A percentile compares a stretch with the other conserved stretches of the same genome.
These are phyloP conservation scores for Botryosphaeria dothidea DNA, from an alignment of 2,329 filamentous ascomycete genomes.

Conservation along the genomic window DNA sequence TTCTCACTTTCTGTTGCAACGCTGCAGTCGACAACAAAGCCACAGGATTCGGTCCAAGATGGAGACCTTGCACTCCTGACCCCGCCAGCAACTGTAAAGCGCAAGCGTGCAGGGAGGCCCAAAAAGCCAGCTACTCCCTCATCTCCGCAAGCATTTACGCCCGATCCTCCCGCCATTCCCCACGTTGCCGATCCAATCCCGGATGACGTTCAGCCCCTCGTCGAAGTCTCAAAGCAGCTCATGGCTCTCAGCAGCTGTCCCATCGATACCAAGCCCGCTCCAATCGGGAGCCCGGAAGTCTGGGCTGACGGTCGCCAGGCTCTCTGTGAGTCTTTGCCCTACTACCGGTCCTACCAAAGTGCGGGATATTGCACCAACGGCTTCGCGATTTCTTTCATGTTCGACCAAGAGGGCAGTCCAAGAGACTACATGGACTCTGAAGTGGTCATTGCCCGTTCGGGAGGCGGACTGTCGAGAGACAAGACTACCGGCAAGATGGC, in stretches of 20 bases:
- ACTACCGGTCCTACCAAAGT: conserved; percentile 63
- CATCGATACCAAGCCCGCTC: conserved; percentile 27
- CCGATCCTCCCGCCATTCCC: too few species aligned
- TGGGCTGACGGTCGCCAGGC: conserved; percentile 62
- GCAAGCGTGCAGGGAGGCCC: background rate
- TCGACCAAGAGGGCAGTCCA: conserved; percentile 56
- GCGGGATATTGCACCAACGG: conserved; percentile 56
- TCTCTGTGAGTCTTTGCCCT: conserved; percentile 64
- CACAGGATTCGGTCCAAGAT: too few species aligned
- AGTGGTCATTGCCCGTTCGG: conserved; percentile 64
- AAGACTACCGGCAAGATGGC: conserved; percentile 47
- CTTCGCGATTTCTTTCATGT: conserved; percentile 58
- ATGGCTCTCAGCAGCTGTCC: background rate
- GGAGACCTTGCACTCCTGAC: too few species aligned
- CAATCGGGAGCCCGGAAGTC: conserved; percentile 47
- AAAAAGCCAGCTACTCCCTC: too few species aligned
- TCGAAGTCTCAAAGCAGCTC: background rate
- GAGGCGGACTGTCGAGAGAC: conserved; percentile 55
- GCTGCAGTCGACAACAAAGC: too few species aligned
- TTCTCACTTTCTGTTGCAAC: too few species aligned
- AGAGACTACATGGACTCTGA: conserved; percentile 62
- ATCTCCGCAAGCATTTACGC: too few species aligned
- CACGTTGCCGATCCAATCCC: background rate
- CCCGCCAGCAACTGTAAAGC: background rate
- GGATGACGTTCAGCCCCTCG: background rate